Conservation (phyloP, 179 eudicot species). For the Drosera spatulata region DNA sequence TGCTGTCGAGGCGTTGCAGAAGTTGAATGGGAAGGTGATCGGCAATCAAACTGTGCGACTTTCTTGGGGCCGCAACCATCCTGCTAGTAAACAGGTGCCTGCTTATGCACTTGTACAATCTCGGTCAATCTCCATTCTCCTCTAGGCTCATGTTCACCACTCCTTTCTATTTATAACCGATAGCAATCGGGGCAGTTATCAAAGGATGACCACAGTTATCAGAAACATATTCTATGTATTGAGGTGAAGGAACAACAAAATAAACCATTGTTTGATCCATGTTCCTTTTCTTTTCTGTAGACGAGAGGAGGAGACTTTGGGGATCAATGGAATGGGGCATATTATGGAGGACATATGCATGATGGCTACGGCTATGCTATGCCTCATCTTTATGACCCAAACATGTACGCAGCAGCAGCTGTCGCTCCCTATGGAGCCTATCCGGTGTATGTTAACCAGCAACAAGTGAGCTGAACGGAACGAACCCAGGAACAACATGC, state of each 20-base stretch:
- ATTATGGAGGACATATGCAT: conserved; percentile 59
- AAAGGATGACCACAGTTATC: too few species aligned
- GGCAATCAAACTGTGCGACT: conserved; percentile 94
- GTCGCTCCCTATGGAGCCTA: conserved; percentile 58
- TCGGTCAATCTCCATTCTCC: background rate
- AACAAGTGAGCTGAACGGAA: conserved; percentile 63
- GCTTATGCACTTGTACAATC: background rate
- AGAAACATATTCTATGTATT: too few species aligned
- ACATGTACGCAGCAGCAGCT: conserved; percentile 59
- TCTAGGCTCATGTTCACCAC: background rate
- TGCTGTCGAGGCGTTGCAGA: conserved; percentile 86
- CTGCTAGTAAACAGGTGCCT: conserved; percentile 83
- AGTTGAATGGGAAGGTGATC: conserved; percentile 67
- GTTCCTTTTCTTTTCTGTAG: background rate
- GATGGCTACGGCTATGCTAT: conserved; percentile 64
- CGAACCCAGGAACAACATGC: background rate
- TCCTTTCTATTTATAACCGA: too few species aligned
- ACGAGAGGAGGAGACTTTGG: conserved; percentile 66
- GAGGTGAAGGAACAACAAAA: background rate
- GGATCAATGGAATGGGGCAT: conserved; percentile 65
- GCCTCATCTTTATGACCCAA: conserved; percentile 45
- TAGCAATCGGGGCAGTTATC: too few species aligned
- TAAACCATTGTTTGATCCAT: background rate
- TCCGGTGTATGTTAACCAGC: conserved; percentile 79
- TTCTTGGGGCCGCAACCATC: conserved; percentile 90